Evolutionary conservation across 805 yeast species (phyloP), one percentile per base, ranked within the genome.

Genomic region (Kazachstania psychrophila): DNA sequence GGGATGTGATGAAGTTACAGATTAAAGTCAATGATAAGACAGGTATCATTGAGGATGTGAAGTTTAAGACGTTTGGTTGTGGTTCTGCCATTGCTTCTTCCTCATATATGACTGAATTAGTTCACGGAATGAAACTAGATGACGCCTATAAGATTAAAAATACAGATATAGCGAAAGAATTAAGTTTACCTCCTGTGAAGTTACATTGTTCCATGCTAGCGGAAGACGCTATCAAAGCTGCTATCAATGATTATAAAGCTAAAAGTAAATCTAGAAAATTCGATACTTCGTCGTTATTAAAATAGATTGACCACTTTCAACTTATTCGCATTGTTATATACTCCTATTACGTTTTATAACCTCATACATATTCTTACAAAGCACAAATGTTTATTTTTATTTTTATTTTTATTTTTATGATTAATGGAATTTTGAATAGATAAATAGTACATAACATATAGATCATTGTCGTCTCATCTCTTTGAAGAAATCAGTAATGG

Each of bases 151-250:
- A 75, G 61, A 83, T 89, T 61, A 89, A 88, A 64, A 89, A 89
- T 66, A 84, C 96, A 11, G 79, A 79, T 40, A 89, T 89, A 52
- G 98, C 98, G 34, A 83, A 83, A 62, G 97, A 89, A 61, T 72
- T 89, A 51, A 77, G 88, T 41, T 71, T 89, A 52, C 98, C 98
- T 14, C 98, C 98, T 2, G 97, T 89, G 40, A 89, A 89, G 62
- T 72, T 89, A 51, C 98, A 89, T 60, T 89, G 98, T 63, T 85
- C 96, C n/a, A 89, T 89, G 98, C 72, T 89, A 55, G 98, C 98
- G 12, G 97, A 89, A 64, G 98, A 89, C 55, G 97, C 97, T 35
- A 89, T 89, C 63, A 88, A 89, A 70, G 77, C 87, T 36, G 98
- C 98, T 14, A 87, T 89, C 51, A 86, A 85, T 68, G 97, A 89